These are phyloP conservation scores for Erigeron philadelphicus DNA, from an alignment of 140 eudicot species.

Conservation along the genomic window DNA sequence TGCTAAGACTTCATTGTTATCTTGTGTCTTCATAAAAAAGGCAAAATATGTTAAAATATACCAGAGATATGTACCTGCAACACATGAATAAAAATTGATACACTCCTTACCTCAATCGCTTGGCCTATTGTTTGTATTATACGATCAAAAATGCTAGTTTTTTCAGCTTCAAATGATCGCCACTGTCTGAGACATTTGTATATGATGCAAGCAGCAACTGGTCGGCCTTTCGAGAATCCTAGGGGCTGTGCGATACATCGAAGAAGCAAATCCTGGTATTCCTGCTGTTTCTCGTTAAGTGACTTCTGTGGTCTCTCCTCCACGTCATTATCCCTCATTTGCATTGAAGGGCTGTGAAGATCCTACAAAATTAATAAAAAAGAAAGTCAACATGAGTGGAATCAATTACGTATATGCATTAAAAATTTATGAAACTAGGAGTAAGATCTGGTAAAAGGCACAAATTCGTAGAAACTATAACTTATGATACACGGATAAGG, in stretches of 20 bases:
- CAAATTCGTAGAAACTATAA: no score
- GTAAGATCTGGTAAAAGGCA: no score
- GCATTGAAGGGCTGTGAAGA: slow-evolving; percentile 59
- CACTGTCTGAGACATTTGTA: slow-evolving; percentile 90
- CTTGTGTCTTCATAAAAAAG: slow-evolving; percentile 61
- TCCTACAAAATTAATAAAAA: slow-evolving; percentile 41
- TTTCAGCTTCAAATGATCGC: slow-evolving; percentile 82
- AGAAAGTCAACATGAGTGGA: neutral
- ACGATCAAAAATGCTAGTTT: slow-evolving; percentile 85
- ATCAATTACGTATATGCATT: neutral
- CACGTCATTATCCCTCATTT: slow-evolving; percentile 50
- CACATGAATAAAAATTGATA: neutral
- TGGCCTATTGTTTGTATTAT: slow-evolving; percentile 87
- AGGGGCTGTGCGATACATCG: slow-evolving; percentile 83
- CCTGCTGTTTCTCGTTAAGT: slow-evolving; percentile 82
- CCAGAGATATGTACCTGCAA: slow-evolving; percentile 1
- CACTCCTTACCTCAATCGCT: slow-evolving; percentile 67
- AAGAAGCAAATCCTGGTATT: slow-evolving; percentile 86
- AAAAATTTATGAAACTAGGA: neutral
- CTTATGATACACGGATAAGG: no score
- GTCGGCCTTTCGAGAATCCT: slow-evolving; percentile 82
- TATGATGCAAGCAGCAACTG: slow-evolving; percentile 89
- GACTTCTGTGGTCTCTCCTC: slow-evolving; percentile 92
- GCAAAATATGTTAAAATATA: slow-evolving; percentile 14
- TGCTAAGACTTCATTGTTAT: slow-evolving; percentile 69